These are phyloP conservation scores for Berkeleyomyces basicola DNA, from an alignment of 2,329 filamentous ascomycete genomes.

Conservation along the genomic window DNA sequence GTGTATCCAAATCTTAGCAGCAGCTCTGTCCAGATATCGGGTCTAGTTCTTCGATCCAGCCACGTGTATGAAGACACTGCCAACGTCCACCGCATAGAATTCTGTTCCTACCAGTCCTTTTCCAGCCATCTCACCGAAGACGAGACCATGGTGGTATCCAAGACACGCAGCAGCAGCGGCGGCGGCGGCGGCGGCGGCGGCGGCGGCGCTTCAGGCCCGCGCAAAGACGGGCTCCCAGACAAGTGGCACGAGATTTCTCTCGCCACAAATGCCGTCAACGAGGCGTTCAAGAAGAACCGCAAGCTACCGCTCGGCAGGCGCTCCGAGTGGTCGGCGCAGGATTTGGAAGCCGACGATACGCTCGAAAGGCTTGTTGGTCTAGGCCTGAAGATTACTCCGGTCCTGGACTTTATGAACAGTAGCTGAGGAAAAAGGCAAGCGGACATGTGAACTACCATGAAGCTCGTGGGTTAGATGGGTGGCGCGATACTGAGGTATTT, in stretches of 20 bases:
- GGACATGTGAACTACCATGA: no score
- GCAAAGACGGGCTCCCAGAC: not conserved
- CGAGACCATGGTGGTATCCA: not conserved
- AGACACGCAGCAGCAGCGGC: not conserved
- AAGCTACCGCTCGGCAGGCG: not conserved
- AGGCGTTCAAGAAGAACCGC: not conserved
- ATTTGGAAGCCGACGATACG: not conserved
- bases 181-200: not conserved
- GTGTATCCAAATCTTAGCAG: not conserved
- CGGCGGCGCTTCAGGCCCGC: not conserved
- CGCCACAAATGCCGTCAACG: not conserved
- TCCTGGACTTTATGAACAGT: not conserved
- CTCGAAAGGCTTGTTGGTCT: not conserved
- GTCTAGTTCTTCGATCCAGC: not conserved
- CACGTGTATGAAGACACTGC: not conserved
- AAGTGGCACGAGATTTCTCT: conserved; percentile 3
- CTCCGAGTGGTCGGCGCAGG: not conserved
- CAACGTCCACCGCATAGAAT: not conserved
- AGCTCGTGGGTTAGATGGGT: no score
- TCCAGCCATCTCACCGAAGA: not conserved
- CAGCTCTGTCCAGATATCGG: not conserved
- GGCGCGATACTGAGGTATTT: no score
- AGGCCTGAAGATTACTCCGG: not conserved
- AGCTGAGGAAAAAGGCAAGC: not conserved
- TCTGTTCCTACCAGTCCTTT: not conserved